These are phyloP conservation scores for Colletotrichum euphorbiae DNA, from an alignment of 2,329 filamentous ascomycete species.

Conservation along the genomic window DNA sequence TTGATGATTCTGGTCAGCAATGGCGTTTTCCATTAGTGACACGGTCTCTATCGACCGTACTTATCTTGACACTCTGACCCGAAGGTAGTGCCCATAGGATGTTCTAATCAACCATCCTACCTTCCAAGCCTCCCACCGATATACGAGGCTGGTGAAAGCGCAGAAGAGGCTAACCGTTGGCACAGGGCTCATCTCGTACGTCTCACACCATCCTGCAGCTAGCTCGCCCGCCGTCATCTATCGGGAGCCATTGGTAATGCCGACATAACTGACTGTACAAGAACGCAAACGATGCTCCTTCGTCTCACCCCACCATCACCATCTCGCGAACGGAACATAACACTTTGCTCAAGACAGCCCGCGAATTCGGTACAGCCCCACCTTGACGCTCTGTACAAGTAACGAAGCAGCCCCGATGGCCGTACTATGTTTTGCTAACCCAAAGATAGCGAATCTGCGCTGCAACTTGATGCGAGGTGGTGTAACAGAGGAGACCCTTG, in stretches of 20 bases:
- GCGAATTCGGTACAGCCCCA: constrained; percentile 66
- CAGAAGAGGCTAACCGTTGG: constrained; percentile 16
- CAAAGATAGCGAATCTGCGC: constrained; percentile 54
- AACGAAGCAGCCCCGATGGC: neutral
- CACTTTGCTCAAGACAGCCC: constrained; percentile 61
- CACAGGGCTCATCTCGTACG: constrained; percentile 47
- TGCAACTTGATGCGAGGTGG: constrained; percentile 63
- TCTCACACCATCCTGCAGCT: constrained; percentile 4
- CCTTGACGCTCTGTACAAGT: neutral
- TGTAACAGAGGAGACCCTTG: constrained; percentile 59
- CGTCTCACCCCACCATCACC: constrained; percentile 56
- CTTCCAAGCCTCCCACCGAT: neutral
- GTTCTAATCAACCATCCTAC: neutral
- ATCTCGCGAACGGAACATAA: constrained; percentile 73
- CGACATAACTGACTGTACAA: constrained; percentile 17
- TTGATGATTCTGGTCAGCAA: constrained; percentile 33
- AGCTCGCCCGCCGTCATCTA: neutral
- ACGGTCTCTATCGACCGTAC: constrained; percentile 62
- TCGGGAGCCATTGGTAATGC: neutral
- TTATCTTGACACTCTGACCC: constrained; percentile 71
- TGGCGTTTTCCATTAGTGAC: constrained; percentile 42
- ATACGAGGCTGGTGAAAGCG: neutral
- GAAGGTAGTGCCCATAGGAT: constrained; percentile 61
- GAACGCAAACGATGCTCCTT: constrained; percentile 39
- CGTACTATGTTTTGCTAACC: constrained; percentile 17